Evolutionary conservation across 441 rosid genomes (phyloP), one percentile per base, ranked within the genome.

Genomic region (Kokia cookei): DNA sequence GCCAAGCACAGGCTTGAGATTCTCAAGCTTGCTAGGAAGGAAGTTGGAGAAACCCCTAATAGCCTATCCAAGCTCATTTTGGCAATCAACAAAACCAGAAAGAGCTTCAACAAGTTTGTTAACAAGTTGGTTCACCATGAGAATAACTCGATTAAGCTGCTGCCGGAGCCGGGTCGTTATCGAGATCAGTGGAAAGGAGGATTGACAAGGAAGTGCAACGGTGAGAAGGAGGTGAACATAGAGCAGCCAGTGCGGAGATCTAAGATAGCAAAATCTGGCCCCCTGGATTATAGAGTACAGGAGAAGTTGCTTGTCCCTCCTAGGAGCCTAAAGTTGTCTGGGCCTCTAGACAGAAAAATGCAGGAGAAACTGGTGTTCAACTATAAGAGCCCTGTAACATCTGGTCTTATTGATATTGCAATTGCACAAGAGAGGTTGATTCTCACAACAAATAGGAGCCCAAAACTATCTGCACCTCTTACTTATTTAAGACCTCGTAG

Each of bases 1-100:
- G 90, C 97, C 68, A 86, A 91, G 77, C 95, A 93, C 65, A 79
- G 98, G 68, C 85, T 84, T 9, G 92, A 93, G 80, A 93, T 93
- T 65, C 90, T 93, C 71, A 93, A 89, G 80, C 84, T 88, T 12
- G 88, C 90, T 13, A 84, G 73, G 72, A 89, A 81, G 69, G 90
- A 90, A 69, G 51, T 51, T 27, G 61, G 75, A n/a, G 75, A 55
- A 4, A 27, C 79, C 55, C 60, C 65, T 32, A 64, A 22, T 37
- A 72, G 75, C 42, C 60, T 90, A 14, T 78, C 86, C 27, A 88
- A 81, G 79, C 83, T 92, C 73, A 53, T 84, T 12, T 74, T 59
- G 37, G 83, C 89, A 19, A 73, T 92, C 71, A 77, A 40, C 72
- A 85, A 63, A 57, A 82, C 92, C 10, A 43, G 66, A 62, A 37